These are phyloP conservation scores for Candida odintsovae DNA, from an alignment of 805 yeast species.

Conservation along the genomic window DNA sequence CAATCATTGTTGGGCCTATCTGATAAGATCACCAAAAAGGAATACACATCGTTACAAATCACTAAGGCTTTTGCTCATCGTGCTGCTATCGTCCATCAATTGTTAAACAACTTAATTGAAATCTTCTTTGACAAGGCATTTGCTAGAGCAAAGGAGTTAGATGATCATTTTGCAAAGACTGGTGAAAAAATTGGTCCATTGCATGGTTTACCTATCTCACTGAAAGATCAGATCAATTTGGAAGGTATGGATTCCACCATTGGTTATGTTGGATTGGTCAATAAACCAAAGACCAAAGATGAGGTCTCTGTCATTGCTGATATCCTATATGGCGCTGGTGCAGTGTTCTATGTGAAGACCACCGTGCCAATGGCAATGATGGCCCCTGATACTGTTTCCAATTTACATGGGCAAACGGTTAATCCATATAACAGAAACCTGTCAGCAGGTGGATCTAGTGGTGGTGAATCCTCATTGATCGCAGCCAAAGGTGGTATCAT, in stretches of 20 bases:
- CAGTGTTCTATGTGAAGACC: constrained; percentile 59
- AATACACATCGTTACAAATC: constrained; percentile 23
- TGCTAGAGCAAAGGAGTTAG: constrained; percentile 47
- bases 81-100: constrained; percentile 58
- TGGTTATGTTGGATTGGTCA: constrained; percentile 43
- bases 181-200: constrained; percentile 55
- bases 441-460: constrained; percentile 67
- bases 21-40: constrained; percentile 16
- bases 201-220: constrained; percentile 63
- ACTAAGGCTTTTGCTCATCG: constrained; percentile 24
- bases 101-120: constrained; percentile 53
- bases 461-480: constrained; percentile 64
- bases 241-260: constrained; percentile 50
- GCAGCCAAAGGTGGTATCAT: constrained; percentile 52
- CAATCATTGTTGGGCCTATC: constrained; percentile 6
- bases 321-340: constrained; percentile 29
- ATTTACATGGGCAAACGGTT: constrained; percentile 50
- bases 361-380: constrained; percentile 63
- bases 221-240: constrained; percentile 57
- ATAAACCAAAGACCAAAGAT: constrained; percentile 6
- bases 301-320: constrained; percentile 43
- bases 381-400: constrained; percentile 59
- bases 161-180: constrained; percentile 40
- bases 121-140: constrained; percentile 61
- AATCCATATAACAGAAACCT: constrained; percentile 52